Conservation (phyloP, 2,329 filamentous ascomycete species). For the Fusarium musae region DNA sequence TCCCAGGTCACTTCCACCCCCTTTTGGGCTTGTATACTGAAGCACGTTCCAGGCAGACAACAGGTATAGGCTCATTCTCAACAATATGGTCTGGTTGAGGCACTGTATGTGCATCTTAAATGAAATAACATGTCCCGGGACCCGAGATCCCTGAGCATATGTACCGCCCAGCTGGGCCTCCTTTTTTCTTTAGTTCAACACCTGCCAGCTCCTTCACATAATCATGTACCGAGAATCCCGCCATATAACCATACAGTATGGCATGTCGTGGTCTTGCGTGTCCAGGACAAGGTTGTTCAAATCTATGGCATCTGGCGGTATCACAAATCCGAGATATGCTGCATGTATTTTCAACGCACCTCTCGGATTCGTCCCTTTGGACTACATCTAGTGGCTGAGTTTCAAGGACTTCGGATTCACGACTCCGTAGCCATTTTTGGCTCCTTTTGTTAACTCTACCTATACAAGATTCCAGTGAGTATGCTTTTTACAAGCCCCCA, state of each 20-base stretch:
- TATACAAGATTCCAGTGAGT: slow-evolving; percentile 8
- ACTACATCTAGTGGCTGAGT: slow-evolving; percentile 18
- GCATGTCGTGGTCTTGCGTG: slow-evolving; percentile 33
- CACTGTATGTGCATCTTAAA: slow-evolving; percentile 15
- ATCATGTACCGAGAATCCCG: slow-evolving; percentile 25
- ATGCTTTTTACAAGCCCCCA: slow-evolving; percentile 10
- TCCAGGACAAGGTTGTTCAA: slow-evolving; percentile 9
- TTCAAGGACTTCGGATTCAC: slow-evolving; percentile 31
- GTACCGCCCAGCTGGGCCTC: slow-evolving; percentile 28
- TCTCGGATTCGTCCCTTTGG: slow-evolving; percentile 33
- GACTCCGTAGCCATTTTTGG: slow-evolving; percentile 22
- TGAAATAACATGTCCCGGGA: slow-evolving; percentile 20
- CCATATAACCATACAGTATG: slow-evolving; percentile 5
- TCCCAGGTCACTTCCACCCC: slow-evolving; percentile 29
- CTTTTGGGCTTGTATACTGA: slow-evolving; percentile 18
- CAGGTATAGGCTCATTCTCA: slow-evolving; percentile 34
- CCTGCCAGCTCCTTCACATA: slow-evolving; percentile 3
- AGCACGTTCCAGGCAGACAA: slow-evolving; percentile 28
- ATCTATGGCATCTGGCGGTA: slow-evolving; percentile 27
- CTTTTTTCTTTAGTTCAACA: slow-evolving; percentile 1
- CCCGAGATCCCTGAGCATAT: slow-evolving; percentile 37
- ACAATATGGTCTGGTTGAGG: slow-evolving; percentile 34
- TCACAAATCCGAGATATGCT: slow-evolving; percentile 26
- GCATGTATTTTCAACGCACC: slow-evolving; percentile 29
- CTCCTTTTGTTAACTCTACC: background rate